Percentiles rank a stretch among this genome's conserved stretches.
These are phyloP conservation scores for Pyrenula massariospora DNA, from an alignment of 495 filamentous ascomycete species.

Conservation along the genomic window DNA sequence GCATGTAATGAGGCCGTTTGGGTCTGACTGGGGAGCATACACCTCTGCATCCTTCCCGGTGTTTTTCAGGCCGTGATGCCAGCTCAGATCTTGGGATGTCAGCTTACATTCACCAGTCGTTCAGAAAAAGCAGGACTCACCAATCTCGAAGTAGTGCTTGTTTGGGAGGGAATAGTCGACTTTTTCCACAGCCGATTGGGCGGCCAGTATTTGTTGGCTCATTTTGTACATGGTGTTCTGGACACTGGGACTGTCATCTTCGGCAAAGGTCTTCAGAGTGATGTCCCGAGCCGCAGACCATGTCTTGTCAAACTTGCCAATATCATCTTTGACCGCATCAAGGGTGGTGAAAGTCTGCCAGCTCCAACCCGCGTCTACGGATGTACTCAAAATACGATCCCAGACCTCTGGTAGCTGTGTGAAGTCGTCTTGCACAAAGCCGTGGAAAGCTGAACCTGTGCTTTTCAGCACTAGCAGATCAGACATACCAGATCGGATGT, in stretches of 20 bases:
- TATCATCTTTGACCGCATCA: slow-evolving; percentile 52
- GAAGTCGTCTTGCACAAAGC: slow-evolving; percentile 85
- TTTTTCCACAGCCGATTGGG: slow-evolving; percentile 54
- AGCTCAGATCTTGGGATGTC: slow-evolving; percentile 60
- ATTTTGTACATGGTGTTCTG: slow-evolving; percentile 99
- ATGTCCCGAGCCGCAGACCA: slow-evolving; percentile 66
- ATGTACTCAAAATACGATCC: slow-evolving; percentile 90
- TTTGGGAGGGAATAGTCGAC: slow-evolving; percentile 85
- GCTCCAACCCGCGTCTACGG: slow-evolving; percentile 74
- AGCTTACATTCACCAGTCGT: slow-evolving; percentile 2
- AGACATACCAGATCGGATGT: slow-evolving; percentile 56
- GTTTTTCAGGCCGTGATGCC: slow-evolving; percentile 96
- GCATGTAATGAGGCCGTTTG: slow-evolving; percentile 94
- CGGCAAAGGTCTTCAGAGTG: slow-evolving; percentile 86
- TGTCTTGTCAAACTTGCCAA: slow-evolving; percentile 62
- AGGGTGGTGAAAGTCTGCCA: slow-evolving; percentile 63
- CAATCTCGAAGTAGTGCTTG: slow-evolving; percentile 97
- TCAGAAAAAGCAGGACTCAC: slow-evolving; percentile 37
- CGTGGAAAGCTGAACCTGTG: slow-evolving; percentile 94
- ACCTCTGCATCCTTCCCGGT: slow-evolving; percentile 95
- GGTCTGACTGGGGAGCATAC: slow-evolving; percentile 82
- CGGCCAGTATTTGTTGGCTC: slow-evolving; percentile 74
- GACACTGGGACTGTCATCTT: slow-evolving; percentile 81
- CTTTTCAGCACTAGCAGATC: slow-evolving; percentile 87
- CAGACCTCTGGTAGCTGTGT: slow-evolving; percentile 81